Percentiles rank a stretch among this genome's conserved stretches.
phyloP scores from a whole-genome alignment of 2,329 filamentous ascomycete genomes.

The Drechslerella stenobrocha region DNA sequence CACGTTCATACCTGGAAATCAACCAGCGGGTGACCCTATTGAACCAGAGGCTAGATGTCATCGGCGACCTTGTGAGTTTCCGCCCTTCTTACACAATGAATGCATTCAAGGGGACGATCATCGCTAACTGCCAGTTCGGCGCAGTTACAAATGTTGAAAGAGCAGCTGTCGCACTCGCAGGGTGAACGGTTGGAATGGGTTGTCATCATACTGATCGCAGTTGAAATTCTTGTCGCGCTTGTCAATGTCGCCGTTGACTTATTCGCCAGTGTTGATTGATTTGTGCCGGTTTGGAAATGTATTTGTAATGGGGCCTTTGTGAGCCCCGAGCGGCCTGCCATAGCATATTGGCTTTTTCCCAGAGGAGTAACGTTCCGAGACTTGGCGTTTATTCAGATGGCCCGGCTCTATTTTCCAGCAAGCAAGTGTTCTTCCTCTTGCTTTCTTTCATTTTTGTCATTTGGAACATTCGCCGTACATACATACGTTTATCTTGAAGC shows the following conservation, averaged over 20 bases:
- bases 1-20: conserved; percentile 95
- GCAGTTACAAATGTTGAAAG: conserved; percentile 81
- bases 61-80: conserved; percentile 70
- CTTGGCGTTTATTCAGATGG: background rate
- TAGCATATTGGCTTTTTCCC: too few relatives aligned
- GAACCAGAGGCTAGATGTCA: conserved; percentile 87
- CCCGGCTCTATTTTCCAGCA: background rate
- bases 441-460: background rate
- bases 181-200: conserved; percentile 90
- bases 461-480: background rate
- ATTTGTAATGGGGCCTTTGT: too few relatives aligned
- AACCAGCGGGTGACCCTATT: conserved; percentile 88
- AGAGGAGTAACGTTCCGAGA: too few relatives aligned
- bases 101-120: background rate
- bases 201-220: conserved; percentile 91
- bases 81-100: background rate
- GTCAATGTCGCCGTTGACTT: conserved; percentile 96
- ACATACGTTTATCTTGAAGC: too few relatives aligned
- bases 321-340: too few relatives aligned
- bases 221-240: conserved; percentile 90
- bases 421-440: background rate
- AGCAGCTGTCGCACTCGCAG: conserved; percentile 90
- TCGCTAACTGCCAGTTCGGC: background rate
- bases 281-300: too few relatives aligned
- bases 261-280: conserved; percentile 51